Evolutionary conservation across 192 early-diverging fungal species (phyloP).

Genomic region (Ramicandelaber brevisporus): DNA sequence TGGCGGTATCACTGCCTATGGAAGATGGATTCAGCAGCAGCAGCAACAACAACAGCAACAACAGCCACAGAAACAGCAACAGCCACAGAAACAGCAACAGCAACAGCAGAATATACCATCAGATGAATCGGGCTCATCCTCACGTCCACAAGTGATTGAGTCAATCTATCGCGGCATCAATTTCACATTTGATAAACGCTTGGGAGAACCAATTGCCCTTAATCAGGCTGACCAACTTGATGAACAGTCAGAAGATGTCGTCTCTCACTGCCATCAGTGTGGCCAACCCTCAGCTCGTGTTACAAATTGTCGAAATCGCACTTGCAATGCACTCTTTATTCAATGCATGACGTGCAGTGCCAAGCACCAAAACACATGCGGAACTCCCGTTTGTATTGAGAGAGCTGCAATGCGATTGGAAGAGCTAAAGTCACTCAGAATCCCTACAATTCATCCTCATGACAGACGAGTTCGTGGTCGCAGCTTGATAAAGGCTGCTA

Average conservation of each 20-base stretch:
- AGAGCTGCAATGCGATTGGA: constrained; percentile 13
- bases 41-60: too few species aligned
- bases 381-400: constrained; percentile 8
- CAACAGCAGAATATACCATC: too few species aligned
- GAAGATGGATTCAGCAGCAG: constrained; percentile 22
- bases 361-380: constrained; percentile 13
- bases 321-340: constrained; percentile 46
- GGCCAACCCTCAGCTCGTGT: constrained; percentile 29
- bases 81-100: too few species aligned
- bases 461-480: too few species aligned
- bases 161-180: constrained; percentile 52
- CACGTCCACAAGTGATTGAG: too few species aligned
- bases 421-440: constrained; percentile 19
- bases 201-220: constrained; percentile 42
- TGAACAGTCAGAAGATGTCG: constrained; percentile 27
- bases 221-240: too few species aligned
- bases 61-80: too few species aligned
- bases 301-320: constrained; percentile 42
- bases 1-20: constrained; percentile 56
- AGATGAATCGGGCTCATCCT: constrained; percentile 2
- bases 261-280: constrained; percentile 42
- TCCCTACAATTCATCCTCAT: too few species aligned
- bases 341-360: constrained; percentile 28
- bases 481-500: too few species aligned
- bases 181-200: constrained; percentile 57